A percentile compares a stretch with the other conserved stretches of the same genome.
phyloP scores from a whole-genome alignment of 169 alveolate species.

The Hammondia hammondi region DNA sequence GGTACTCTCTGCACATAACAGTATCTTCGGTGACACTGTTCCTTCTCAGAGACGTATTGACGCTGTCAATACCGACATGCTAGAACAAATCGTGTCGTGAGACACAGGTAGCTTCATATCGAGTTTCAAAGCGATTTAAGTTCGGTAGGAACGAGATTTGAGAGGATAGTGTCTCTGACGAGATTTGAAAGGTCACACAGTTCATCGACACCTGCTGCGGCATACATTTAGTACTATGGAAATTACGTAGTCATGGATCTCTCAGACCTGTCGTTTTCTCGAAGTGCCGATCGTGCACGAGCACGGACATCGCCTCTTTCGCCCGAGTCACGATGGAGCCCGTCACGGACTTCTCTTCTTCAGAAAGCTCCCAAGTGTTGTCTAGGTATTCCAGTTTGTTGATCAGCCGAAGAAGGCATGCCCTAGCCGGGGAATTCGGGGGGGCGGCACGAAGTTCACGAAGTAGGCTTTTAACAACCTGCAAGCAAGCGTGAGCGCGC shows the following conservation, averaged over 20 bases:
- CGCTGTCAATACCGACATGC: too few species aligned
- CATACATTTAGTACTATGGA: neutral
- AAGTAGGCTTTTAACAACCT: neutral
- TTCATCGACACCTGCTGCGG: neutral
- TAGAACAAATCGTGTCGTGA: too few species aligned
- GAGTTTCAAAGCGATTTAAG: neutral
- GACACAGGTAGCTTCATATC: neutral
- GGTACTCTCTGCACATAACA: too few species aligned
- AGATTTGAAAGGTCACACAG: neutral
- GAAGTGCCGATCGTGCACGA: neutral
- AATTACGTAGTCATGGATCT: neutral
- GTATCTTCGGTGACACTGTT: too few species aligned
- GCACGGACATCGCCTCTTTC: constrained; percentile 30
- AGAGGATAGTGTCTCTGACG: neutral
- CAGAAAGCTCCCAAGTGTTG: neutral
- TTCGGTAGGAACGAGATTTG: neutral
- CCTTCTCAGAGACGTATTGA: too few species aligned
- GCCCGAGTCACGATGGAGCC: constrained; percentile 31
- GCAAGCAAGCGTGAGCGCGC: neutral
- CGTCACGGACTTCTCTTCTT: neutral
- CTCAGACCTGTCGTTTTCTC: neutral
- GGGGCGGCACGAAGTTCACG: neutral
- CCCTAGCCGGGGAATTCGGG: neutral
- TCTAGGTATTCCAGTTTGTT: constrained; percentile 2
- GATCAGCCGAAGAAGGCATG: constrained; percentile 29